phyloP scores from a whole-genome alignment of 2,329 filamentous ascomycete genomes.

The Claviceps capensis region DNA sequence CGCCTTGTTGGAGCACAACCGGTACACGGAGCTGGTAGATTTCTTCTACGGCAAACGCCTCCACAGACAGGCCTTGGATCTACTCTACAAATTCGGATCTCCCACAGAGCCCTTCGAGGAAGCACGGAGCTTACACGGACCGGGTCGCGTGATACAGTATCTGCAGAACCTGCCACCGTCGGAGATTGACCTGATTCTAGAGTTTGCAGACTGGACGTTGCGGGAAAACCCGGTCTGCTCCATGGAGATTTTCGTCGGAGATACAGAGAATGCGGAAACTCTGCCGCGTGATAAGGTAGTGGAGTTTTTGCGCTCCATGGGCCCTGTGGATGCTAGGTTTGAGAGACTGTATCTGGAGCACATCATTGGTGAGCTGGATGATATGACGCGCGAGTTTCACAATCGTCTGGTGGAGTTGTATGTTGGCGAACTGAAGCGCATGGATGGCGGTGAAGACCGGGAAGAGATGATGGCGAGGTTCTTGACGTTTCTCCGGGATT shows the following conservation, averaged over 20 bases:
- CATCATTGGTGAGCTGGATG: slow-evolving; percentile 74
- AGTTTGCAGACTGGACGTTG: slow-evolving; percentile 84
- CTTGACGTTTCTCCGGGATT: slow-evolving; percentile 60
- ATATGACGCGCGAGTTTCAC: slow-evolving; percentile 75
- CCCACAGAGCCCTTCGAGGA: slow-evolving; percentile 35
- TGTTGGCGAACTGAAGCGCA: slow-evolving; percentile 41
- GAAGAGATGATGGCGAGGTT: slow-evolving; percentile 50
- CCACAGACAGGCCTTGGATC: slow-evolving; percentile 71
- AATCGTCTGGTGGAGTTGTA: slow-evolving; percentile 64
- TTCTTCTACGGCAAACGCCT: slow-evolving; percentile 93
- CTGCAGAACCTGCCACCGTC: slow-evolving; percentile 80
- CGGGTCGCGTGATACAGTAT: slow-evolving; percentile 73
- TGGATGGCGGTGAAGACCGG: slow-evolving; percentile 33
- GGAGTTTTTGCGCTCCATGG: slow-evolving; percentile 56
- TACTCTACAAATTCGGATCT: slow-evolving; percentile 69
- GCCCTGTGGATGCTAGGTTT: slow-evolving; percentile 52
- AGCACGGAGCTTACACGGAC: slow-evolving; percentile 54
- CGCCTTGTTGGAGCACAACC: slow-evolving; percentile 72
- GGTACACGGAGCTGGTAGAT: slow-evolving; percentile 91
- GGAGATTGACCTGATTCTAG: slow-evolving; percentile 78
- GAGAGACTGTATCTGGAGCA: slow-evolving; percentile 82
- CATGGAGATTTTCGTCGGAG: slow-evolving; percentile 87
- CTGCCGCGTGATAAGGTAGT: slow-evolving; percentile 66
- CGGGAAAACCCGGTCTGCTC: slow-evolving; percentile 56
- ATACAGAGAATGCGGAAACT: slow-evolving; percentile 89